Evolutionary conservation across 768 basidiomycete species (phyloP).

Genomic region (Galerina sulciceps): DNA sequence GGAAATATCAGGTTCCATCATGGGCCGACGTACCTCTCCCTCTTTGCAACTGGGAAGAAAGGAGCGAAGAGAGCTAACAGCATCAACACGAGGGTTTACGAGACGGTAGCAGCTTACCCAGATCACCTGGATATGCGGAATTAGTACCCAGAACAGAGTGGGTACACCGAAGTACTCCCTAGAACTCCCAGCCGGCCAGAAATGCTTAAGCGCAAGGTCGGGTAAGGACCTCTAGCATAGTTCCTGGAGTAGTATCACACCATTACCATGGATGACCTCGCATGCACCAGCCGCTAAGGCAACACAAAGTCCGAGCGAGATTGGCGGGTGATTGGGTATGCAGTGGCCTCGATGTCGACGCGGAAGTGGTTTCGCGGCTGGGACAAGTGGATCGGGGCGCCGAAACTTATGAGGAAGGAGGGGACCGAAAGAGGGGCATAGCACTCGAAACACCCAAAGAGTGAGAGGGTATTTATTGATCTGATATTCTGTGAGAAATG

Average conservation of each 20-base stretch:
- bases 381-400: conserved; percentile 1
- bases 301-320: background rate
- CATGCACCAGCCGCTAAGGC: background rate
- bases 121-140: background rate
- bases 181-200: background rate
- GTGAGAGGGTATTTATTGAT: conserved; percentile 6
- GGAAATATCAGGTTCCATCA: conserved; percentile 9
- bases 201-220: background rate
- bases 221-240: background rate
- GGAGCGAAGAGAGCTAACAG: conserved; percentile 2
- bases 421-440: conserved; percentile 11
- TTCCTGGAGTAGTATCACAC: too few species aligned
- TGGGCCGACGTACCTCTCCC: background rate
- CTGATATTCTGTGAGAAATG: conserved; percentile 13
- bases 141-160: background rate
- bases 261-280: too few species aligned
- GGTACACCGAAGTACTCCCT: background rate
- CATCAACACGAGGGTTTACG: conserved; percentile 2
- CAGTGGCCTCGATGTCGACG: background rate
- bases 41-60: conserved; percentile 6
- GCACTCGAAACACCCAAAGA: background rate
- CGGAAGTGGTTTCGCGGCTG: background rate
- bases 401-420: conserved; percentile 16
- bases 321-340: background rate
- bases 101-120: background rate